phyloP scores from a whole-genome alignment of 768 basidiomycete genomes.

The Sporobolomyces roseus region DNA sequence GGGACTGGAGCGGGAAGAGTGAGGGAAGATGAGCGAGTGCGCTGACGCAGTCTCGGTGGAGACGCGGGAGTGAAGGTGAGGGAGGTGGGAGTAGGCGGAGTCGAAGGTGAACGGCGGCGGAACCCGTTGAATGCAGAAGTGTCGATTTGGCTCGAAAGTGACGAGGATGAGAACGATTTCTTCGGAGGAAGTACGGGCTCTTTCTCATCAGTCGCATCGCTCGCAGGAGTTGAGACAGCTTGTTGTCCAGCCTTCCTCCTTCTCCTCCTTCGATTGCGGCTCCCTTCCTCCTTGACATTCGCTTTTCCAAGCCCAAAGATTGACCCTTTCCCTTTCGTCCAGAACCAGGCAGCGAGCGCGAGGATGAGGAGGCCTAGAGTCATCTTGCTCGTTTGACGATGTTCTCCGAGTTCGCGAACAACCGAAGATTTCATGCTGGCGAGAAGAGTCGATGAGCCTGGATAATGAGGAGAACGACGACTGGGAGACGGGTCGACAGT shows the following conservation, averaged over 20 bases:
- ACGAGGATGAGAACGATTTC: neutral
- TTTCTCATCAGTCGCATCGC: conserved; percentile 1
- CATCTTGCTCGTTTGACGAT: neutral
- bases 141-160: neutral
- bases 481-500: conserved; percentile 12
- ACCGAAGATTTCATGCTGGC: conserved; percentile 23
- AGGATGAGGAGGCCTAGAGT: conserved; percentile 17
- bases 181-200: conserved; percentile 12
- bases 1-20: conserved; percentile 3
- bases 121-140: neutral
- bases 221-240: neutral
- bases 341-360: conserved; percentile 21
- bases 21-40: conserved; percentile 24
- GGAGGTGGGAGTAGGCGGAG: conserved; percentile 28
- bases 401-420: conserved; percentile 12
- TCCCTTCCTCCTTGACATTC: neutral
- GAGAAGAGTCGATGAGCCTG: conserved; percentile 28
- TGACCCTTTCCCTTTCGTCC: conserved; percentile 22
- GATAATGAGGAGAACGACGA: conserved; percentile 26
- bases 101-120: conserved; percentile 27
- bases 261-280: neutral
- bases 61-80: conserved; percentile 1
- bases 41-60: neutral
- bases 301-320: neutral
- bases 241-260: conserved; percentile 9